phyloP scores from a whole-genome alignment of 306 rosid species.

The Biancaea sappan region DNA sequence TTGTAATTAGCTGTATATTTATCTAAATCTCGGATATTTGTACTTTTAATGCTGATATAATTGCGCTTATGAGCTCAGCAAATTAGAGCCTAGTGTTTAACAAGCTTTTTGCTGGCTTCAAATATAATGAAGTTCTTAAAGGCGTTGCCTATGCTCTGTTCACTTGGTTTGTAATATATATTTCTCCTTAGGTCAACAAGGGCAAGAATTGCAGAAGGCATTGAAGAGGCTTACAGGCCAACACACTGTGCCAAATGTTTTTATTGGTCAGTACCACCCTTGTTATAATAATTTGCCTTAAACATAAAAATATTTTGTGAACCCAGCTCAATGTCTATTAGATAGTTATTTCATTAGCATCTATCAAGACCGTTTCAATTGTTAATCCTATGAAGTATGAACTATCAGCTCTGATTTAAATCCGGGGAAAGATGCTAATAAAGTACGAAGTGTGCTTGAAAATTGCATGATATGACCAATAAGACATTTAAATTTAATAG shows the following conservation, averaged over 20 bases:
- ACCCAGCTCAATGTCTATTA: not conserved
- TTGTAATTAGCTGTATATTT: not conserved
- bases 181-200: conserved; percentile 79
- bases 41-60: not conserved
- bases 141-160: conserved; percentile 5
- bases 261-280: conserved; percentile 62
- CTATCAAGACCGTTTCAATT: too few species aligned
- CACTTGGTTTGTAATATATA: not conserved
- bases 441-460: too few species aligned
- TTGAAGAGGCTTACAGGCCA: conserved; percentile 94
- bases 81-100: not conserved
- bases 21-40: not conserved
- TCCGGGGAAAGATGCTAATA: too few species aligned
- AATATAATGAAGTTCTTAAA: too few species aligned
- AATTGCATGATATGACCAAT: too few species aligned
- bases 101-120: not conserved
- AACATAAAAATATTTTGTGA: not conserved
- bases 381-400: too few species aligned
- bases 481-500: too few species aligned
- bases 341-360: conserved; percentile 2
- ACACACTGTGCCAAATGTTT: conserved; percentile 94
- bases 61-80: not conserved
- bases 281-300: conserved; percentile 15
- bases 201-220: conserved; percentile 86
- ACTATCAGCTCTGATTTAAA: too few species aligned